These are phyloP conservation scores for Rhizophora mangle DNA, from an alignment of 345 rosid genomes.

Conservation along the genomic window DNA sequence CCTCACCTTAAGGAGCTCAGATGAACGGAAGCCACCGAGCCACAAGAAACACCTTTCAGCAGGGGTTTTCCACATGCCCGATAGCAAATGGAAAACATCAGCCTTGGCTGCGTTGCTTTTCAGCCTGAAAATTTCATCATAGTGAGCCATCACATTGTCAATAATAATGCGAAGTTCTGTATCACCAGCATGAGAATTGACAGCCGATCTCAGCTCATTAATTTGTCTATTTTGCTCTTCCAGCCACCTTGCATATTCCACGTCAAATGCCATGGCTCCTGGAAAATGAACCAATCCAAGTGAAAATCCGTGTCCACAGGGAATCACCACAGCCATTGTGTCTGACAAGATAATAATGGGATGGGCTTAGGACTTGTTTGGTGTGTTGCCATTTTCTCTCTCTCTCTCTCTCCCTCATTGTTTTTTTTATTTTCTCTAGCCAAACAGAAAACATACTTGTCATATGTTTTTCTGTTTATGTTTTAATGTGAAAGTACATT, in stretches of 20 bases:
- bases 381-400: too few species aligned
- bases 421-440: too few species aligned
- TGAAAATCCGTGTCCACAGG: too few species aligned
- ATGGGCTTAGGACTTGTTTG: too few species aligned
- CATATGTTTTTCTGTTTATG: too few species aligned
- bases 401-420: too few species aligned
- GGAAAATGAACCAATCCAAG: conserved; percentile 13
- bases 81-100: conserved; percentile 93
- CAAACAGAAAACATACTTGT: too few species aligned
- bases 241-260: conserved; percentile 85
- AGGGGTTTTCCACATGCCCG: conserved; percentile 99
- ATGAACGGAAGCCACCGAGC: conserved; percentile 99
- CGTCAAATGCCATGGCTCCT: conserved; percentile 99
- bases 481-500: too few species aligned
- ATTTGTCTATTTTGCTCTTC: conserved; percentile 84
- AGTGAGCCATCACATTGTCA: conserved; percentile 81
- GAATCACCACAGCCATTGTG: too few species aligned
- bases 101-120: conserved; percentile 92
- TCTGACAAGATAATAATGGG: too few species aligned
- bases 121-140: conserved; percentile 90
- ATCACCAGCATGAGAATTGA: conserved; percentile 93
- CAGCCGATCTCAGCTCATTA: conserved; percentile 90
- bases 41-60: conserved; percentile 99
- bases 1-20: conserved; percentile 91
- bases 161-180: conserved; percentile 85